Evolutionary conservation across 257 asterid genomes (phyloP).

Genomic region (Primulina huaijiensis): DNA sequence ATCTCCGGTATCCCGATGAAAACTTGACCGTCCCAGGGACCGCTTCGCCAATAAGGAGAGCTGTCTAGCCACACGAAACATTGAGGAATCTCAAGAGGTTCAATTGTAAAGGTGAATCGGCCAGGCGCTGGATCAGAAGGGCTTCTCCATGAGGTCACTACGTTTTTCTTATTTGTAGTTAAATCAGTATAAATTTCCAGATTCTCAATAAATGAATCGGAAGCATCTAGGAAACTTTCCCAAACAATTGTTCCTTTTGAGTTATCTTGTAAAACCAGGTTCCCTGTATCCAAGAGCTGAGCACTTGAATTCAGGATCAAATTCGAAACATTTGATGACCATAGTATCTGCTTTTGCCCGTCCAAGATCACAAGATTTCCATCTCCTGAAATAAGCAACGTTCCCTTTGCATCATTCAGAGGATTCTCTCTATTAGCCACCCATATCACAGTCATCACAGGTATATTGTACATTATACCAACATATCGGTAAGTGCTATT

Average conservation of each 20-base stretch:
- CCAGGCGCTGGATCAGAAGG: conserved; percentile 51
- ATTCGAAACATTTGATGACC: conserved; percentile 35
- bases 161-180: conserved; percentile 8
- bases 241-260: conserved; percentile 3
- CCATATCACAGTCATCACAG: conserved; percentile 40
- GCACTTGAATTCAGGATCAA: conserved; percentile 26
- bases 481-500: conserved; percentile 32
- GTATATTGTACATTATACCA: conserved; percentile 44
- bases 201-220: conserved; percentile 15
- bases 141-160: conserved; percentile 44
- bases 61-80: conserved; percentile 12
- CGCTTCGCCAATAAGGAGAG: conserved; percentile 45
- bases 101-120: conserved; percentile 29
- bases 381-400: conserved; percentile 21
- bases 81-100: conserved; percentile 14
- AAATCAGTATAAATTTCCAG: conserved; percentile 22
- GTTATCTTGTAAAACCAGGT: conserved; percentile 28
- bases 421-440: conserved; percentile 55
- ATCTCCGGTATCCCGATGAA: conserved; percentile 38
- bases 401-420: conserved; percentile 25
- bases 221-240: conserved; percentile 26
- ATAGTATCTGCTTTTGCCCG: conserved; percentile 27
- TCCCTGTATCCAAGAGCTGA: conserved; percentile 37
- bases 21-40: conserved; percentile 45
- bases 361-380: conserved; percentile 48